Evolutionary conservation across 345 rosid species (phyloP), one percentile per base, ranked within the genome.

Genomic region (Hibiscus tridactylites): DNA sequence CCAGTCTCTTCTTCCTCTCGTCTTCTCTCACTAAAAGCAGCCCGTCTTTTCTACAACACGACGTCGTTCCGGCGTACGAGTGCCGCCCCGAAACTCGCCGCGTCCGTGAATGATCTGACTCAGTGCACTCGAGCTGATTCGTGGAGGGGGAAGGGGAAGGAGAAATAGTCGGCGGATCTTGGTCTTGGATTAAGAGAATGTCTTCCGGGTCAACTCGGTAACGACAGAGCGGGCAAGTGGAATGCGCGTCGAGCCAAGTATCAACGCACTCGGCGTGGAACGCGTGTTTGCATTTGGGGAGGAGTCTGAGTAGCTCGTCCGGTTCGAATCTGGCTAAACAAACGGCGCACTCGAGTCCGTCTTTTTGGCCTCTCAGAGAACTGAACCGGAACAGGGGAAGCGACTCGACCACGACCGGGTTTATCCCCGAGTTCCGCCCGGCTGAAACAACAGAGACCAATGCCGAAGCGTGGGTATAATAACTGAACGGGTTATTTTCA

Each of bases 241-340:
- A 93, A 63, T 91, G 98, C 1, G 88, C 92, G 71, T 93, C 98
- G 10, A 93, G 97, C 98, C 98, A 93, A 29, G 96, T 91, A 74
- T 91, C 98, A 26, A 93, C 91, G 67, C 98, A 91, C 66, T 93
- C 97, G 44, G 90, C 92, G 73, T 93, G 98, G 75, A 93, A 93
- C 0, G 96, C 98, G 73, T 93, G 98, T 77, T 87, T 86, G 74
- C 98, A 93, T 78, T 91, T 93, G 21, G 98, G 98, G 1, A 91
- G 62, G 47, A 93, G 79, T 67, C 90, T 61, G 8, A 93, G 72
- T 3, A 90, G 86, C 61, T 93, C 96, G 0, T 75, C 65, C 0
- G 85, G 79, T 37, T 93, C 88, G 75, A 93, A 93, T 65, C 81
- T 83, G 16, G 84, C 73, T 1, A 93, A 59, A 67, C 98, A 93